A percentile compares a stretch with the other conserved stretches of the same genome.
Conservation (phyloP, 177 flowering plant species). For the Vitis hybrid region DNA sequence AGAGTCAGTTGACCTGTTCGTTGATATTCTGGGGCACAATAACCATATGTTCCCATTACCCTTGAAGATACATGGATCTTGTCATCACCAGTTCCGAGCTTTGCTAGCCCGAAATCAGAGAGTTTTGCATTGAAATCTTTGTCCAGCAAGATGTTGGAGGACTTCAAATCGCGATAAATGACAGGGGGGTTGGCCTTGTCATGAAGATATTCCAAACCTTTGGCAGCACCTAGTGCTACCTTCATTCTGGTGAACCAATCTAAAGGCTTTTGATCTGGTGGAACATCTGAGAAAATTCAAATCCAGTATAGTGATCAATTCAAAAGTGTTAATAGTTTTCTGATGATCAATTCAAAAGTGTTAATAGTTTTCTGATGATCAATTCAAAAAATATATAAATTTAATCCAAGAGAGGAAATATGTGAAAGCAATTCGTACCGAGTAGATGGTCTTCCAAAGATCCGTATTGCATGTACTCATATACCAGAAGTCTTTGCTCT, state of each 20-base stretch:
- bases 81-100: conserved; percentile 87
- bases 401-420: neutral
- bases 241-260: conserved; percentile 78
- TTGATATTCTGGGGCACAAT: conserved; percentile 94
- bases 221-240: conserved; percentile 76
- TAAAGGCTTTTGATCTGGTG: conserved; percentile 46
- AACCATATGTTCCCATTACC: conserved; percentile 95
- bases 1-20: conserved; percentile 79
- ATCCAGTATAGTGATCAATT: neutral
- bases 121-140: conserved; percentile 70
- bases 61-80: conserved; percentile 74
- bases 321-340: neutral
- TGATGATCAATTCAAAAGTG: neutral
- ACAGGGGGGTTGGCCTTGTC: conserved; percentile 92
- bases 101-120: conserved; percentile 92
- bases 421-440: conserved; percentile 31
- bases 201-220: conserved; percentile 87
- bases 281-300: conserved; percentile 43
- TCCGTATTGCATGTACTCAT: conserved; percentile 66
- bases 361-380: neutral
- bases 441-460: conserved; percentile 79
- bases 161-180: conserved; percentile 78
- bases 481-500: conserved; percentile 78
- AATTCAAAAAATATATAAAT: neutral
- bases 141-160: conserved; percentile 87